phyloP scores from a whole-genome alignment of 768 basidiomycete genomes.

The Pleurotus cornucopiae region DNA sequence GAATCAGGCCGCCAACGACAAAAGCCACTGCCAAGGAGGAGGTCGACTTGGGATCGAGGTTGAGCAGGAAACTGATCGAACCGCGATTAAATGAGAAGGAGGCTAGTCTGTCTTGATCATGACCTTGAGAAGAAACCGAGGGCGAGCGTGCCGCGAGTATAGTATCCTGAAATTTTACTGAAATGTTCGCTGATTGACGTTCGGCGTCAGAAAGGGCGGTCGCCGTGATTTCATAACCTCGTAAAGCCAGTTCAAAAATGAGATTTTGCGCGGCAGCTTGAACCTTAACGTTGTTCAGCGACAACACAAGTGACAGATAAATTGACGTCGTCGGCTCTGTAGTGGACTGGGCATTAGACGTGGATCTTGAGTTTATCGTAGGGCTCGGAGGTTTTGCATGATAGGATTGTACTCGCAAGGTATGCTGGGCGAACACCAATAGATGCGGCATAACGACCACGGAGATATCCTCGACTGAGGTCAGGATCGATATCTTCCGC shows the following conservation, averaged over 20 bases:
- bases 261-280: conserved; percentile 70
- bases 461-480: conserved; percentile 36
- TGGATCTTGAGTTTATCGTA: not conserved
- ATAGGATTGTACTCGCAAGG: conserved; percentile 46
- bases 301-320: not conserved
- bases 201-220: conserved; percentile 22
- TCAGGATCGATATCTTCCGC: not conserved
- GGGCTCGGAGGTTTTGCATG: conserved; percentile 17
- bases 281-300: conserved; percentile 41
- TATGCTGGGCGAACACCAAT: conserved; percentile 53
- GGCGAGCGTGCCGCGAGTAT: conserved; percentile 59
- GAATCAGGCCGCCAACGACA: conserved; percentile 37
- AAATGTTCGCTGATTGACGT: conserved; percentile 42
- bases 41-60: conserved; percentile 38
- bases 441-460: conserved; percentile 52
- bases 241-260: conserved; percentile 54
- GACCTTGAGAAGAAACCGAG: conserved; percentile 29
- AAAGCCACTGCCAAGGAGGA: conserved; percentile 39
- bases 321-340: conserved; percentile 8
- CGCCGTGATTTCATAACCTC: conserved; percentile 32
- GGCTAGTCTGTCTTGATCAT: conserved; percentile 56
- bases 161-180: conserved; percentile 44
- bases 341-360: not conserved
- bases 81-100: conserved; percentile 47
- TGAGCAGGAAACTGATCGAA: conserved; percentile 40